These are phyloP conservation scores for Paraphaeosphaeria minitans DNA, from an alignment of 2,329 filamentous ascomycete genomes.

Conservation along the genomic window DNA sequence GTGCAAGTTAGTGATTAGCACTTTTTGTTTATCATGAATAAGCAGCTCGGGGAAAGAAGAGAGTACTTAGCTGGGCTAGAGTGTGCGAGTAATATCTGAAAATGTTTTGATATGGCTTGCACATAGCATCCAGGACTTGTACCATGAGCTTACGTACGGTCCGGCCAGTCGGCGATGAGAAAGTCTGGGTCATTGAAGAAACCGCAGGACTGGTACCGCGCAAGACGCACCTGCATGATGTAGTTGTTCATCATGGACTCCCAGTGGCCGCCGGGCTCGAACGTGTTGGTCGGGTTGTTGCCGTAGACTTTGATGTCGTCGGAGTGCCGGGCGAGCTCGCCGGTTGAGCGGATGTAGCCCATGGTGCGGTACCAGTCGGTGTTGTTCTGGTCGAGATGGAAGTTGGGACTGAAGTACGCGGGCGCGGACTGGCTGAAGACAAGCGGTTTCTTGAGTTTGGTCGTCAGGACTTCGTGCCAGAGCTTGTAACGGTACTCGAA, in stretches of 20 bases:
- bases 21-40: too few relatives aligned
- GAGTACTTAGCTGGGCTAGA: too few relatives aligned
- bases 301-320: slow-evolving; percentile 51
- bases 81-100: too few relatives aligned
- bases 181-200: slow-evolving; percentile 51
- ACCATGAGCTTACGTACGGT: too few relatives aligned
- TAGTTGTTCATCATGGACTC: slow-evolving; percentile 57
- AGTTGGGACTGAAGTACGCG: slow-evolving; percentile 50
- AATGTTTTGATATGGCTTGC: too few relatives aligned
- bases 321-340: slow-evolving; percentile 54
- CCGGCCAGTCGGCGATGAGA: slow-evolving; percentile 45
- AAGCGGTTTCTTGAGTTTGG: slow-evolving; percentile 42
- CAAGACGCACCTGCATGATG: slow-evolving; percentile 50
- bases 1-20: too few relatives aligned
- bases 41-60: too few relatives aligned
- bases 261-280: slow-evolving; percentile 50
- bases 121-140: too few relatives aligned
- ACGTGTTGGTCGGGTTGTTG: slow-evolving; percentile 29
- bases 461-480: slow-evolving; percentile 52
- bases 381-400: slow-evolving; percentile 39
- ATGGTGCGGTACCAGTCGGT: slow-evolving; percentile 55
- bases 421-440: slow-evolving; percentile 55
- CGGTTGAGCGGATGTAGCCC: slow-evolving; percentile 50
- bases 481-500: slow-evolving; percentile 42
- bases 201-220: slow-evolving; percentile 47